Conservation (phyloP, 257 asterid genomes). For the Fraxinus pennsylvanica region DNA sequence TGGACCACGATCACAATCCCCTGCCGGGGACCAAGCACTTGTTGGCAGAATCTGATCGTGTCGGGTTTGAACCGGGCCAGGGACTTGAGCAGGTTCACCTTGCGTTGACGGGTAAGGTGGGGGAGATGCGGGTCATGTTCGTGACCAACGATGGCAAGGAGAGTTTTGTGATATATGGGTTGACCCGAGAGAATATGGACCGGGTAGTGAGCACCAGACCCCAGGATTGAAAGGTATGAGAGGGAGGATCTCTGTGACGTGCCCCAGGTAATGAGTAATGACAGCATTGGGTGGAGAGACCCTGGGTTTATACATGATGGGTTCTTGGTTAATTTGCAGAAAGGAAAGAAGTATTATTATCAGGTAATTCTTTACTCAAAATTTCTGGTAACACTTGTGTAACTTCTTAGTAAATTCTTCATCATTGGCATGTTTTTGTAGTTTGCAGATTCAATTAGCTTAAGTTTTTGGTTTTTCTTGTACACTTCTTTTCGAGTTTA, state of each 20-base stretch:
- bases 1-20: conserved; percentile 84
- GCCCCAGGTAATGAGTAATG: conserved; percentile 79
- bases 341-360: conserved; percentile 71
- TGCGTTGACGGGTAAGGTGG: conserved; percentile 70
- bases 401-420: not conserved
- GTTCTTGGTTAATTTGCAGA: conserved; percentile 55
- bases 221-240: conserved; percentile 67
- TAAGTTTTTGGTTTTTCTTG: not conserved
- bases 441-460: not conserved
- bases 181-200: conserved; percentile 40
- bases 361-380: conserved; percentile 43
- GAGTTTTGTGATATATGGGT: conserved; percentile 67
- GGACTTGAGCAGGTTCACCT: conserved; percentile 90
- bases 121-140: conserved; percentile 97
- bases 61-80: conserved; percentile 51
- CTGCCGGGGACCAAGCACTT: conserved; percentile 78
- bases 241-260: conserved; percentile 80
- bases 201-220: conserved; percentile 42
- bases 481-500: not conserved
- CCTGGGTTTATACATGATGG: conserved; percentile 94
- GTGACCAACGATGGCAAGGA: conserved; percentile 76
- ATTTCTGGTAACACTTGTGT: not conserved
- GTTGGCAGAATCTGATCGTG: conserved; percentile 56
- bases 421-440: not conserved
- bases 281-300: conserved; percentile 90